A percentile compares a stretch with the other conserved stretches of the same genome.
Conservation (phyloP, 2,329 filamentous ascomycete genomes). For the Nothophoma quercina region DNA sequence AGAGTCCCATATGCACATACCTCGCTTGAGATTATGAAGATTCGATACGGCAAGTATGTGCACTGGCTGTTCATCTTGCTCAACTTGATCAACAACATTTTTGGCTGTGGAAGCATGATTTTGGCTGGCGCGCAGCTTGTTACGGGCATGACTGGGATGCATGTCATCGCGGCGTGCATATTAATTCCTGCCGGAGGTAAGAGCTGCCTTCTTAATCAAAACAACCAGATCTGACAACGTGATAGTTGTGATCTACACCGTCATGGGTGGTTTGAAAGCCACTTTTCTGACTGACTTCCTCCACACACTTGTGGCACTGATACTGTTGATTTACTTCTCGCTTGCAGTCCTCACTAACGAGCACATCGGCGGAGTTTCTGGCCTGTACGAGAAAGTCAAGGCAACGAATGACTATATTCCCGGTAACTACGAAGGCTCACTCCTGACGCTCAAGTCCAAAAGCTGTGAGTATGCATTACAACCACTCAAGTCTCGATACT, state of each 20-base stretch:
- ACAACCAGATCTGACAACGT: constrained; percentile 63
- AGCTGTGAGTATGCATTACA: constrained; percentile 2
- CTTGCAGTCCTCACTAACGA: constrained; percentile 11
- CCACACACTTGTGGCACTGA: constrained; percentile 78
- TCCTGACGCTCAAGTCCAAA: constrained; percentile 80
- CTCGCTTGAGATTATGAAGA: constrained; percentile 75
- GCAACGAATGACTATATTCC: constrained; percentile 72
- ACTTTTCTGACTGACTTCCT: constrained; percentile 77
- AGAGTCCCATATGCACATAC: constrained; percentile 32
- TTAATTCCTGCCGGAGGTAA: constrained; percentile 19
- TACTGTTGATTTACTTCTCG: constrained; percentile 71
- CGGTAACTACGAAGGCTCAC: constrained; percentile 79
- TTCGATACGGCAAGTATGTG: constrained; percentile 74
- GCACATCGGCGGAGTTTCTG: constrained; percentile 14
- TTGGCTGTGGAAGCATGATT: constrained; percentile 82
- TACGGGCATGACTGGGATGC: constrained; percentile 56
- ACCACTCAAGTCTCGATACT: neutral
- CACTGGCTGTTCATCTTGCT: constrained; percentile 83
- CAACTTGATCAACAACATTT: constrained; percentile 78
- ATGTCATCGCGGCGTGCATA: constrained; percentile 17
- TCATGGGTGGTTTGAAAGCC: constrained; percentile 73
- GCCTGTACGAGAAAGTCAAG: constrained; percentile 43
- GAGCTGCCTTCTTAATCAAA: neutral
- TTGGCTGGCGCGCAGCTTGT: constrained; percentile 83
- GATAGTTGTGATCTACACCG: constrained; percentile 85